Base-by-base conservation (phyloP, 805 yeast genomes). In the Lachancea mirantina region DNA sequence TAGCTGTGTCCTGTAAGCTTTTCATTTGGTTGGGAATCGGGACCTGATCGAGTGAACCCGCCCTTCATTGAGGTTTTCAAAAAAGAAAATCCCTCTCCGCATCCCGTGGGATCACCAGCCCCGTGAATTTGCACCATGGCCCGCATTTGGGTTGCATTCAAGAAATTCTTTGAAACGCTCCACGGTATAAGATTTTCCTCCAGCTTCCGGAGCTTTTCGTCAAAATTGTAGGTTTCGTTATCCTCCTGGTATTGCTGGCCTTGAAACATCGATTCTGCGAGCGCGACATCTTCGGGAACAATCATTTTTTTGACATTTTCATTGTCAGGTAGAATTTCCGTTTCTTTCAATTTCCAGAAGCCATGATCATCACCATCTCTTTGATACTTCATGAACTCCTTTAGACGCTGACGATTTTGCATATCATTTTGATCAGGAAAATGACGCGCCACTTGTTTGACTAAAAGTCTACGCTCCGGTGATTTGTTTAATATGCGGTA, bases 331-430 rank as follows among this genome's bases (percentile, higher is more conserved):
- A 88, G 65, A 2, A 70, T 66, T 28, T 76, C 82, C 3, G 66
- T 62, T 1, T 72, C 67, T 49, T 84, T 84, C 37, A 92, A 67
- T 50, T 87, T 89, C 98, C 98, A 92, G 49, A 65, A 82, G 1
- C 96, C 96, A 46, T 87, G 95, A 57, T 88, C 96, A 6, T 80
- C 84, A 8, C 97, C 97, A 23, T 80, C 76, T 47, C 96, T 69
- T 61, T 89, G 96, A 49, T 84, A 92, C 49, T 88, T 96, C 98
- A 92, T 92, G 48, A 92, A 92, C 61, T 92, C 98, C 57, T 92
- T 92, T 36, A 92, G 68, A 41, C 96, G 70, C 61, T 89, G 97
- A 47, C 98, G 72, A 53, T 85, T 89, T 56, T 92, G 98, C 84
- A 89, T 88, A 51, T 92, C 97, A 50, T 83, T 88, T 57, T 88